phyloP scores from a whole-genome alignment of 2,329 filamentous ascomycete species.

The Fusarium decemcellulare region DNA sequence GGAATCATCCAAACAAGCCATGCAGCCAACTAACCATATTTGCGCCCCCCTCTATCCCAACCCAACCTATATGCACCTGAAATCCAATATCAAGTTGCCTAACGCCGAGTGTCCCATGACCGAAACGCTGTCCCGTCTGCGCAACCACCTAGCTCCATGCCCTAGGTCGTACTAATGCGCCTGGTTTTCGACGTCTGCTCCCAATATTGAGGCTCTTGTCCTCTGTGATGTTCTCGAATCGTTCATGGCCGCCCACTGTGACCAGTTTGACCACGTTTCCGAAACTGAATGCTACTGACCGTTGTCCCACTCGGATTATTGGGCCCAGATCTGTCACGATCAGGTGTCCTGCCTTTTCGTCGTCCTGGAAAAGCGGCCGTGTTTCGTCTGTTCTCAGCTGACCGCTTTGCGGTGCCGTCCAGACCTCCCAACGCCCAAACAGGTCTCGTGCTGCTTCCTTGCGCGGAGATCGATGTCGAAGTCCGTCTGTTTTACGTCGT shows the following conservation, averaged over 20 bases:
- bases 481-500: slow-evolving; percentile 38
- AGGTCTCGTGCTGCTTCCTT: slow-evolving; percentile 39
- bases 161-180: slow-evolving; percentile 37
- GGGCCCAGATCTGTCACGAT: slow-evolving; percentile 78
- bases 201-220: slow-evolving; percentile 51
- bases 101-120: slow-evolving; percentile 12
- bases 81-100: slow-evolving; percentile 5
- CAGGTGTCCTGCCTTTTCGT: slow-evolving; percentile 65
- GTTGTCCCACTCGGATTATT: slow-evolving; percentile 72
- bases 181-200: slow-evolving; percentile 56
- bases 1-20: slow-evolving; percentile 25
- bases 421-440: slow-evolving; percentile 66
- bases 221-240: slow-evolving; percentile 65
- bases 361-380: slow-evolving; percentile 58
- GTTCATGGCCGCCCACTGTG: slow-evolving; percentile 72
- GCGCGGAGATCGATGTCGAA: slow-evolving; percentile 50
- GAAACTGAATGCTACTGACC: slow-evolving; percentile 78
- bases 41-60: slow-evolving; percentile 42
- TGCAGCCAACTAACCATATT: slow-evolving; percentile 24
- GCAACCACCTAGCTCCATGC: slow-evolving; percentile 39
- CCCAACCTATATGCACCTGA: slow-evolving; percentile 17
- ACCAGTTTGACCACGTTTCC: slow-evolving; percentile 82
- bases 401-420: slow-evolving; percentile 64
- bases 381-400: slow-evolving; percentile 62
- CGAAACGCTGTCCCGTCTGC: background rate